A percentile compares a stretch with the other conserved stretches of the same genome.
phyloP scores from a whole-genome alignment of 1,139 yeast species.

The Debaryomycetaceae sp. region DNA sequence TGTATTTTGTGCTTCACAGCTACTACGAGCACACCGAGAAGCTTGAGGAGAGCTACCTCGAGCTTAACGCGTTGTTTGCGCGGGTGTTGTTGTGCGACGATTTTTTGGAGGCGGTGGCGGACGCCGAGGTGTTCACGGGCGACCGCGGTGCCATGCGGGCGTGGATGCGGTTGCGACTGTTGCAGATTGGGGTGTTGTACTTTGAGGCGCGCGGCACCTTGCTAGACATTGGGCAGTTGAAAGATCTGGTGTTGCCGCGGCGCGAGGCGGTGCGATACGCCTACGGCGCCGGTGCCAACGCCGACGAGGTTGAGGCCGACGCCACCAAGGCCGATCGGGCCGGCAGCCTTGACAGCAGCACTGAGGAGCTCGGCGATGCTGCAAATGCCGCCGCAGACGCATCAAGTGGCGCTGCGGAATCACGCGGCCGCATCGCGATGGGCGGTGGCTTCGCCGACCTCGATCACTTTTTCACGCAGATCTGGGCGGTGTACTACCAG shows the following conservation, averaged over 20 bases:
- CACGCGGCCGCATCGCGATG: too few relatives aligned
- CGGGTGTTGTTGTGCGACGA: slow-evolving; percentile 24
- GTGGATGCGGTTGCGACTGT: slow-evolving; percentile 13
- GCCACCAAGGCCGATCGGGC: background rate
- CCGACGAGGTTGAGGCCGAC: background rate
- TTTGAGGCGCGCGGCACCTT: slow-evolving; percentile 30
- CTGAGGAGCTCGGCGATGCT: too few relatives aligned
- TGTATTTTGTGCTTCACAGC: slow-evolving; percentile 26
- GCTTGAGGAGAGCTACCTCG: slow-evolving; percentile 26
- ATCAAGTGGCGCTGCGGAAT: too few relatives aligned
- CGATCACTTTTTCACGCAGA: slow-evolving; percentile 12
- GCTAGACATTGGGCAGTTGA: slow-evolving; percentile 25
- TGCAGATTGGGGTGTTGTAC: slow-evolving; percentile 27
- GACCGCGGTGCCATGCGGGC: slow-evolving; percentile 1
- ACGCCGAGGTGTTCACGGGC: slow-evolving; percentile 5
- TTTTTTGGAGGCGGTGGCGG: slow-evolving; percentile 20
- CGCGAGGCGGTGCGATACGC: slow-evolving; percentile 12
- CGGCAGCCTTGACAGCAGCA: too few relatives aligned
- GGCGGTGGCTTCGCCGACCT: too few relatives aligned
- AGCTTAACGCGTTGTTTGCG: slow-evolving; percentile 27
- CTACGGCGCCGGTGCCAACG: slow-evolving; percentile 11
- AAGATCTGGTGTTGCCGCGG: slow-evolving; percentile 26
- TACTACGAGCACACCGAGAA: slow-evolving; percentile 20
- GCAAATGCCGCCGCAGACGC: too few relatives aligned
- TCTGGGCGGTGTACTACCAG: slow-evolving; percentile 27